phyloP scores from a whole-genome alignment of 1,284 basidiomycete species.

The Boletus smithii region DNA sequence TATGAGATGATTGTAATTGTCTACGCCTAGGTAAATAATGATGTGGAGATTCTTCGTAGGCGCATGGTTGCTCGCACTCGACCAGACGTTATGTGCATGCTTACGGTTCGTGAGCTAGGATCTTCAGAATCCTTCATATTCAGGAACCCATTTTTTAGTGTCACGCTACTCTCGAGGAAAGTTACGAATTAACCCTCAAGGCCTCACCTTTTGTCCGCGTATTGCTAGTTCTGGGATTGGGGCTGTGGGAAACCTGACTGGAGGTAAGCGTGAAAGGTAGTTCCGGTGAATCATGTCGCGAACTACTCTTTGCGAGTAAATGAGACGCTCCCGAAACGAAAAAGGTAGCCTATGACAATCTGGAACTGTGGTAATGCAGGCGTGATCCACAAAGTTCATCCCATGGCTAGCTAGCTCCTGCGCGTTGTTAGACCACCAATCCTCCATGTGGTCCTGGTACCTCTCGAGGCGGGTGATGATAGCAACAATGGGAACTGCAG shows the following conservation, averaged over 20 bases:
- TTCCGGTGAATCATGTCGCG: constrained; percentile 14
- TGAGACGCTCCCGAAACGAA: constrained; percentile 12
- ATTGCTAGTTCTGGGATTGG: background rate
- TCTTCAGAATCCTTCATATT: constrained; percentile 3
- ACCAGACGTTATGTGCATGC: background rate
- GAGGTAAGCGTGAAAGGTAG: background rate
- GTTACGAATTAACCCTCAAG: background rate
- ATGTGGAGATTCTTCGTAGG: background rate
- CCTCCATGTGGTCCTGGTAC: constrained; percentile 25
- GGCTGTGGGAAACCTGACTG: constrained; percentile 10
- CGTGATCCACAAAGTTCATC: constrained; percentile 24
- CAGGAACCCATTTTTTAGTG: background rate
- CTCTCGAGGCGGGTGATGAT: constrained; percentile 27
- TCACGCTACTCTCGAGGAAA: background rate
- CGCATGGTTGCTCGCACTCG: background rate
- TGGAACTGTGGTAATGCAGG: constrained; percentile 24
- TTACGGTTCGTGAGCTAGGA: background rate
- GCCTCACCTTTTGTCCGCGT: constrained; percentile 5
- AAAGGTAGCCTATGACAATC: constrained; percentile 9
- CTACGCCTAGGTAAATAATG: background rate
- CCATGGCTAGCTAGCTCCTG: constrained; percentile 9
- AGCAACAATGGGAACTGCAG: constrained; percentile 20
- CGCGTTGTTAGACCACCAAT: constrained; percentile 28
- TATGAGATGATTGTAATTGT: background rate
- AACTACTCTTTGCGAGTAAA: constrained; percentile 12